Conservation (phyloP, 2,329 filamentous ascomycete species). For the Calonectria multiphialidica region DNA sequence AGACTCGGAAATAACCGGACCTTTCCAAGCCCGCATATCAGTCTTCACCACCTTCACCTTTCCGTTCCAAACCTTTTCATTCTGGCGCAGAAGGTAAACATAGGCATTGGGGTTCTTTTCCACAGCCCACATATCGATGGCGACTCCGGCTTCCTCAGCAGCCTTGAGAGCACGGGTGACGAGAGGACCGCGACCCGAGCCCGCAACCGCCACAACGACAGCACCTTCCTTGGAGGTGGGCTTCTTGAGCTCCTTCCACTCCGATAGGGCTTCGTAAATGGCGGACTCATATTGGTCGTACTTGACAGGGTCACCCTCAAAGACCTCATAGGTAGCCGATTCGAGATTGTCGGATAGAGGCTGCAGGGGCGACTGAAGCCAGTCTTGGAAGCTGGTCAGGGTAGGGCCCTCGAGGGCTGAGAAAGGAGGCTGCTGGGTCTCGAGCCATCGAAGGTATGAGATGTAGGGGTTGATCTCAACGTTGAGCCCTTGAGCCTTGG, state of each 20-base stretch:
- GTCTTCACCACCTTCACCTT: constrained; percentile 91
- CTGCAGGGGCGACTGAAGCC: constrained; percentile 93
- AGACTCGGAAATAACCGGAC: constrained; percentile 69
- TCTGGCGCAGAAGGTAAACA: constrained; percentile 90
- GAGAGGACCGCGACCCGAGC: constrained; percentile 91
- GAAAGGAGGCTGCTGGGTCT: constrained; percentile 80
- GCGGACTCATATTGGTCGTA: constrained; percentile 96
- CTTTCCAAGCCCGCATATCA: constrained; percentile 97
- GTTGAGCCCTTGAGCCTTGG: constrained; percentile 41
- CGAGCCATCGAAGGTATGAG: constrained; percentile 86
- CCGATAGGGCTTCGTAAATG: constrained; percentile 81
- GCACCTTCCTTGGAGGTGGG: constrained; percentile 77
- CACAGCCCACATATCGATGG: constrained; percentile 89
- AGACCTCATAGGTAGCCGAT: constrained; percentile 97
- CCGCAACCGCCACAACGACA: constrained; percentile 91
- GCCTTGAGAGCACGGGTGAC: constrained; percentile 89
- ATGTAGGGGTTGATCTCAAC: constrained; percentile 64
- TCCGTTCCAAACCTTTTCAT: constrained; percentile 82
- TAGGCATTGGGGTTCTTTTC: constrained; percentile 99
- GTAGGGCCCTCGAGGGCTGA: constrained; percentile 63
- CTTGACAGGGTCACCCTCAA: constrained; percentile 98
- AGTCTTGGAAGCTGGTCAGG: constrained; percentile 82
- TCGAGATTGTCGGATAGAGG: constrained; percentile 96
- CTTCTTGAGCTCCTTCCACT: constrained; percentile 81
- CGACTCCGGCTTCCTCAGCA: constrained; percentile 79